Evolutionary conservation across 345 rosid genomes (phyloP).

Genomic region (Luvunga scandens): DNA sequence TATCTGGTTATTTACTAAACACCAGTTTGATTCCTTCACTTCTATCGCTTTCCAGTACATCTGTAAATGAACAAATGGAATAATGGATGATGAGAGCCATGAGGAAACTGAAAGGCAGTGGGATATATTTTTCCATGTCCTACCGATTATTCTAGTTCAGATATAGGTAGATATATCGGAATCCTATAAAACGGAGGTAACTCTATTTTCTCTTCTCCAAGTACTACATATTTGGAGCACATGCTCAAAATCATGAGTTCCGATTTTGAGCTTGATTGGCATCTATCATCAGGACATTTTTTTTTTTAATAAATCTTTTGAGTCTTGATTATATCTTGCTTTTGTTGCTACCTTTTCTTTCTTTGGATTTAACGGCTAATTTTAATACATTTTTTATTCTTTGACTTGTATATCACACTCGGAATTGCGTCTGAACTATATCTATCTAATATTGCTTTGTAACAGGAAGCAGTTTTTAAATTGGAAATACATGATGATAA

Average conservation of each 20-base stretch:
- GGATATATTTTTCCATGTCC: neutral
- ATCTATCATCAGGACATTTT: neutral
- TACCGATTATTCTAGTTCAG: neutral
- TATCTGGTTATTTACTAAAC: neutral
- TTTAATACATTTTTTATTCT: neutral
- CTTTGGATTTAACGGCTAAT: neutral
- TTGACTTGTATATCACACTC: no score
- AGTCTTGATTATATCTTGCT: no score
- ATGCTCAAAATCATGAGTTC: neutral
- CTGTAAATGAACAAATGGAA: no score
- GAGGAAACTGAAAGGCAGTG: neutral
- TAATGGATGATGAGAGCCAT: neutral
- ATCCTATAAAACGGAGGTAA: neutral
- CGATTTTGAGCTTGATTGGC: neutral
- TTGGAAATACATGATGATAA: neutral
- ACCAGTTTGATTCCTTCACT: no score
- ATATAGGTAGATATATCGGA: neutral
- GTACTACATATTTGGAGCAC: neutral
- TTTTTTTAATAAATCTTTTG: no score
- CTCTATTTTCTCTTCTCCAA: neutral
- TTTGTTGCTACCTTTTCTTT: no score
- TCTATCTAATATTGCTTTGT: neutral
- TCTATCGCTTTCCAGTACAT: neutral
- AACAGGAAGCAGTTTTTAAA: neutral
- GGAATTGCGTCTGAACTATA: neutral